Evolutionary conservation across 495 filamentous ascomycete genomes (phyloP).

Genomic region (Xeromyces bisporus): DNA sequence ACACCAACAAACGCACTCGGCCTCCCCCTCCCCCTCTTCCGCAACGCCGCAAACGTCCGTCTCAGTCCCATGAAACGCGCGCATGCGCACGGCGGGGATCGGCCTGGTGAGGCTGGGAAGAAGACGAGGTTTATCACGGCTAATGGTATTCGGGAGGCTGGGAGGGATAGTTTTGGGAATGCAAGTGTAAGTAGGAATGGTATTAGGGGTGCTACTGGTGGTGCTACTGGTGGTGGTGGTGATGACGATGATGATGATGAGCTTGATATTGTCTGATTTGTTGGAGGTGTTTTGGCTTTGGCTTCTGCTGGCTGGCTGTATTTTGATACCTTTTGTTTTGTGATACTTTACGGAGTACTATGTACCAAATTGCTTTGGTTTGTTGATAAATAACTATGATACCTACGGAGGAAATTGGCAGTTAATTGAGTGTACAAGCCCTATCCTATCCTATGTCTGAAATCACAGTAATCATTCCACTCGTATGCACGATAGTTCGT

Average conservation of each 20-base stretch:
- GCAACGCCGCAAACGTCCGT: conserved; percentile 33
- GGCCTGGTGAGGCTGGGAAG: conserved; percentile 32
- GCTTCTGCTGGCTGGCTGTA: too few species aligned
- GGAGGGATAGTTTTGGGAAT: conserved; percentile 53
- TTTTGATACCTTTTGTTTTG: too few species aligned
- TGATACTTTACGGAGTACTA: too few species aligned
- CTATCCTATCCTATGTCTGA: too few species aligned
- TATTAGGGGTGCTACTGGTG: conserved; percentile 17
- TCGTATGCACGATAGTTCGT: too few species aligned
- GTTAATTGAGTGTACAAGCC: too few species aligned
- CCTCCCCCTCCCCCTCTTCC: conserved; percentile 15
- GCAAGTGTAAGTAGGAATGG: conserved; percentile 15
- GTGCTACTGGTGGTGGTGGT: conserved; percentile 30
- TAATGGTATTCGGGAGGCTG: conserved; percentile 60
- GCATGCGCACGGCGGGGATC: conserved; percentile 18
- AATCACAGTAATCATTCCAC: too few species aligned
- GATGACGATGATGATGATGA: conserved; percentile 34
- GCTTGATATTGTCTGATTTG: conserved; percentile 34
- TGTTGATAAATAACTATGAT: too few species aligned
- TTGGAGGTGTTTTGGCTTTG: too few species aligned
- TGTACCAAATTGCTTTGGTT: too few species aligned
- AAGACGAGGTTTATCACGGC: conserved; percentile 71
- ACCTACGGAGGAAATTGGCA: too few species aligned
- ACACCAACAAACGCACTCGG: too few species aligned
- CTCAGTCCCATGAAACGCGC: conserved; percentile 54